Evolutionary conservation across 345 rosid species (phyloP).

Genomic region (Citrus medica): DNA sequence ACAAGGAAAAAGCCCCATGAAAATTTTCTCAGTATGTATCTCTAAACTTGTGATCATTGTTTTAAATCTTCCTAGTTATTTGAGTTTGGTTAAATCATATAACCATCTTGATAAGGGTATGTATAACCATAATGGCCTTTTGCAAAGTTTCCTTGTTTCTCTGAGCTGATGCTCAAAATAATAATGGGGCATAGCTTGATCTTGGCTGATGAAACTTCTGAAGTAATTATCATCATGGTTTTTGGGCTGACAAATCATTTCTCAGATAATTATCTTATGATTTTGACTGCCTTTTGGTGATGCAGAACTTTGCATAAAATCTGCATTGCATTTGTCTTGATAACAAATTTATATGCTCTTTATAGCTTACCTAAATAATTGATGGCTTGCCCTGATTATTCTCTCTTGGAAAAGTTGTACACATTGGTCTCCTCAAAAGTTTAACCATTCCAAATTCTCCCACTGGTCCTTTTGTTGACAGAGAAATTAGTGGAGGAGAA

Average conservation of each 20-base stretch:
- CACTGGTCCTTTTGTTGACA: conserved; percentile 17
- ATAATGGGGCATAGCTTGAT: background rate
- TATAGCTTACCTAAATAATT: background rate
- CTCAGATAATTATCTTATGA: background rate
- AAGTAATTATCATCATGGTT: background rate
- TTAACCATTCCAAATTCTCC: background rate
- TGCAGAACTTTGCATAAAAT: background rate
- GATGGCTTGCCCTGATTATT: background rate
- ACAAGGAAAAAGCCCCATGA: conserved; percentile 58
- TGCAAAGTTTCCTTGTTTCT: background rate
- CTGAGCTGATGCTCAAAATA: background rate
- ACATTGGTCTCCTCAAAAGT: background rate
- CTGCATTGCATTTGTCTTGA: background rate
- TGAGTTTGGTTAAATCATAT: background rate
- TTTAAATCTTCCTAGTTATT: background rate
- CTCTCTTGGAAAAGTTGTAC: background rate
- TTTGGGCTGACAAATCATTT: background rate
- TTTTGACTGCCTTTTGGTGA: background rate
- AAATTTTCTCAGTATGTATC: conserved; percentile 57
- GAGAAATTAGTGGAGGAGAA: conserved; percentile 65
- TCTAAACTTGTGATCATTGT: conserved; percentile 10
- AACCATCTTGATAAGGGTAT: background rate
- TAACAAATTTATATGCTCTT: background rate
- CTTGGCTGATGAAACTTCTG: background rate
- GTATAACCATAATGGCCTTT: background rate